Evolutionary conservation across 1,139 yeast species (phyloP).

Genomic region (Meyerozyma elateridarum): DNA sequence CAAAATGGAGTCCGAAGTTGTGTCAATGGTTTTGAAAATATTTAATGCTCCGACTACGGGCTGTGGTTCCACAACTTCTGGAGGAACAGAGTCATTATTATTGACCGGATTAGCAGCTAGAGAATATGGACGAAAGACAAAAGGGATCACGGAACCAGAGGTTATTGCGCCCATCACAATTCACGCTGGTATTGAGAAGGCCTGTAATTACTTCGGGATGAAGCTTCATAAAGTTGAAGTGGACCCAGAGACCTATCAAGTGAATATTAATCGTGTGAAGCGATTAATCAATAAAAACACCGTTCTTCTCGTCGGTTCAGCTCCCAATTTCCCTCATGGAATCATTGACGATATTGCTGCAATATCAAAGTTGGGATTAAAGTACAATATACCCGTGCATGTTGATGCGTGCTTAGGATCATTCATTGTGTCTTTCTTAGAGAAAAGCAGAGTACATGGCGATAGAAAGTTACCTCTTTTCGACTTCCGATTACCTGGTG

Average conservation of each 20-base stretch:
- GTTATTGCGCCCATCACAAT: conserved; percentile 84
- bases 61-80: conserved; percentile 90
- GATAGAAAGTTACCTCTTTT: conserved; percentile 49
- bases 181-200: conserved; percentile 96
- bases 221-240: conserved; percentile 76
- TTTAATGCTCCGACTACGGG: conserved; percentile 67
- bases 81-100: conserved; percentile 93
- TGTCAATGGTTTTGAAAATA: conserved; percentile 77
- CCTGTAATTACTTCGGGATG: conserved; percentile 86
- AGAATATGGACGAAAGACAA: conserved; percentile 52
- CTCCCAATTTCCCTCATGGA: conserved; percentile 97
- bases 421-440: conserved; percentile 77
- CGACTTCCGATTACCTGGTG: conserved; percentile 88
- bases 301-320: conserved; percentile 81
- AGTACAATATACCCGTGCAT: conserved; percentile 72
- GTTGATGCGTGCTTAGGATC: conserved; percentile 97
- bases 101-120: conserved; percentile 85
- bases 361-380: conserved; percentile 61
- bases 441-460: conserved; percentile 54
- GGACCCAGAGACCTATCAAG: conserved; percentile 65
- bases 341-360: conserved; percentile 83
- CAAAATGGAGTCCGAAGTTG: conserved; percentile 94
- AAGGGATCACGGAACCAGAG: conserved; percentile 72
- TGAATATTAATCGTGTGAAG: conserved; percentile 58
- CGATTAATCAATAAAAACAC: conserved; percentile 73